phyloP scores from a whole-genome alignment of 2,329 filamentous ascomycete species.

The Hymenoscyphus occultus region DNA sequence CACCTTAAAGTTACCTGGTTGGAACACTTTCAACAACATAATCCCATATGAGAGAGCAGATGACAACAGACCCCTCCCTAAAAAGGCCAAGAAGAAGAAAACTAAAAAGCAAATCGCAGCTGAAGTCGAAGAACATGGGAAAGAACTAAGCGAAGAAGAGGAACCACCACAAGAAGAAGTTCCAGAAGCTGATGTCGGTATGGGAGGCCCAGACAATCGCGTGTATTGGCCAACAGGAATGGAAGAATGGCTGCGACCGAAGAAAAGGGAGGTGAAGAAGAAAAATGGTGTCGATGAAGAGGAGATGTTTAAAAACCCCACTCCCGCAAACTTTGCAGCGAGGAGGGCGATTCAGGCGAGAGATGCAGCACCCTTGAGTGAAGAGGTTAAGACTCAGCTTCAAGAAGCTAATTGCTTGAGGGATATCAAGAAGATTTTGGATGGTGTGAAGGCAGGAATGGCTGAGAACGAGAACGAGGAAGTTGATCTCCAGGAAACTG shows the following conservation, averaged over 20 bases:
- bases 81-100: conserved; percentile 44
- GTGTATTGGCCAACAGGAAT: conserved; percentile 90
- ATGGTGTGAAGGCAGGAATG: conserved; percentile 23
- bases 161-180: conserved; percentile 40
- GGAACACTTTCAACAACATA: conserved; percentile 71
- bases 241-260: conserved; percentile 85
- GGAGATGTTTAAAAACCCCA: conserved; percentile 32
- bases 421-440: conserved; percentile 31
- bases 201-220: conserved; percentile 78
- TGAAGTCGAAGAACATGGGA: conserved; percentile 36
- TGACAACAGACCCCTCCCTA: conserved; percentile 60
- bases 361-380: conserved; percentile 23
- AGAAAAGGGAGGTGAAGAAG: conserved; percentile 64
- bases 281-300: conserved; percentile 38
- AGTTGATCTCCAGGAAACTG: conserved; percentile 9
- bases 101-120: conserved; percentile 38
- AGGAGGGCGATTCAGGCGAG: conserved; percentile 25
- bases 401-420: conserved; percentile 21
- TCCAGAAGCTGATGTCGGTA: conserved; percentile 66
- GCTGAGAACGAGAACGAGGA: conserved; percentile 13
- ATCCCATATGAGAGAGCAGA: conserved; percentile 74
- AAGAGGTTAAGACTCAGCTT: conserved; percentile 25
- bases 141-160: conserved; percentile 37
- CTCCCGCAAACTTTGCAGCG: conserved; percentile 32
- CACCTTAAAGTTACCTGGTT: conserved; percentile 78